These are phyloP conservation scores for Sugiyamaella mastotermitis DNA, from an alignment of 805 yeast genomes.

Conservation along the genomic window DNA sequence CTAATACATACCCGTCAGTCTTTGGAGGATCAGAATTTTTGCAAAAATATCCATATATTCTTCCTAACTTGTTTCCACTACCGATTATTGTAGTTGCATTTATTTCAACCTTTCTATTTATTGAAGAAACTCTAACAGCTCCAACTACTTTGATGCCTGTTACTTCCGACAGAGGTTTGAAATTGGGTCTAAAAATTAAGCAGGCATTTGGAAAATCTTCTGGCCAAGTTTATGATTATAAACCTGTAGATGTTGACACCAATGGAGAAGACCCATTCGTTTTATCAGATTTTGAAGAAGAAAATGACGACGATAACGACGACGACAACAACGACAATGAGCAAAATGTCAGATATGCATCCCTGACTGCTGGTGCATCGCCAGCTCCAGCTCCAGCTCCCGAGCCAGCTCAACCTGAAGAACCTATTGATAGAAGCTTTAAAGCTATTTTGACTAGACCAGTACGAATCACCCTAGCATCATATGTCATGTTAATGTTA, in stretches of 20 bases:
- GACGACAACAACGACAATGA: no score
- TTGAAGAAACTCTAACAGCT: constrained; percentile 20
- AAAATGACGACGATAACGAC: constrained; percentile 1
- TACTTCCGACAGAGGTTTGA: constrained; percentile 17
- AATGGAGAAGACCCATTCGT: constrained; percentile 9
- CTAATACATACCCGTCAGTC: constrained; percentile 26
- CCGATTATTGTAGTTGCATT: constrained; percentile 28
- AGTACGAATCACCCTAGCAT: constrained; percentile 19
- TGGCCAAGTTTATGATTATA: not conserved
- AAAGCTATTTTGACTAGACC: constrained; percentile 19
- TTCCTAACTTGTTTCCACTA: constrained; percentile 46
- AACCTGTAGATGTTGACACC: constrained; percentile 2
- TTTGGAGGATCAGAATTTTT: constrained; percentile 21
- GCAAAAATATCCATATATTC: constrained; percentile 41
- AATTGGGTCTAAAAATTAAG: constrained; percentile 17
- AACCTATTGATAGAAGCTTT: constrained; percentile 10
- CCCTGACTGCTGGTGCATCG: not conserved
- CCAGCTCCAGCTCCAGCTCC: constrained; percentile 1
- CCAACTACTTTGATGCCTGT: constrained; percentile 13
- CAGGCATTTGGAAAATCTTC: not conserved
- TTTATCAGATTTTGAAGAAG: constrained; percentile 7
- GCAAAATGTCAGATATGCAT: not conserved
- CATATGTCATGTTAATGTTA: constrained; percentile 33
- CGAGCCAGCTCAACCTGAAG: constrained; percentile 4
- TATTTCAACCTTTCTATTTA: constrained; percentile 16